These are phyloP conservation scores for Trypanosoma boissoni DNA, from an alignment of 208 protist genomes.

Conservation along the genomic window DNA sequence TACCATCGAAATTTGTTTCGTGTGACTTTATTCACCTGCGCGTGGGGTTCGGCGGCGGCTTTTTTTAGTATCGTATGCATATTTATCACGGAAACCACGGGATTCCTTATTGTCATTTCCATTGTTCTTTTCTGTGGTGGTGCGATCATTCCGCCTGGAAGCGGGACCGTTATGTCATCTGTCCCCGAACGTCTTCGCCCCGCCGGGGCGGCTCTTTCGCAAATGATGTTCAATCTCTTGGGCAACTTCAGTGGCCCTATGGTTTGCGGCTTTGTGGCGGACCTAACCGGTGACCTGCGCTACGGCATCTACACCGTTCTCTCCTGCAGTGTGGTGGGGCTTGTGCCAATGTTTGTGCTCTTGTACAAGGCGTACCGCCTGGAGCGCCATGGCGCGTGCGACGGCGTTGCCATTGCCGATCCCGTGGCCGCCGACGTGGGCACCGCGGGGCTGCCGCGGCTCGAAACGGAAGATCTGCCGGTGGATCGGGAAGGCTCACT, in stretches of 20 bases:
- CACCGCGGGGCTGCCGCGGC: too few relatives aligned
- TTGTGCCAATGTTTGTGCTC: slow-evolving; percentile 60
- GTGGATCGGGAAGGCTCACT: too few relatives aligned
- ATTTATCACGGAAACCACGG: slow-evolving; percentile 53
- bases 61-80: slow-evolving; percentile 72
- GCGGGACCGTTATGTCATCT: slow-evolving; percentile 76
- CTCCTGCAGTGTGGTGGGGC: slow-evolving; percentile 51
- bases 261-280: slow-evolving; percentile 77
- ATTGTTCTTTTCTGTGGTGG: slow-evolving; percentile 87
- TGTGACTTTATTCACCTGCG: slow-evolving; percentile 48
- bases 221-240: slow-evolving; percentile 84
- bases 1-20: slow-evolving; percentile 73
- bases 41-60: slow-evolving; percentile 52
- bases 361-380: slow-evolving; percentile 28
- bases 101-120: slow-evolving; percentile 82
- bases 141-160: slow-evolving; percentile 70
- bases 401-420: too few relatives aligned
- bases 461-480: too few relatives aligned
- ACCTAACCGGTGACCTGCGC: slow-evolving; percentile 52
- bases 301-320: slow-evolving; percentile 80
- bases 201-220: slow-evolving; percentile 70
- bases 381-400: too few relatives aligned
- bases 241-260: slow-evolving; percentile 89
- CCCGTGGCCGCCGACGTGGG: neutral
- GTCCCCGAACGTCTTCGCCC: slow-evolving; percentile 57